Evolutionary conservation across 2,329 filamentous ascomycete species (phyloP).

Genomic region (Blumeria hordei): DNA sequence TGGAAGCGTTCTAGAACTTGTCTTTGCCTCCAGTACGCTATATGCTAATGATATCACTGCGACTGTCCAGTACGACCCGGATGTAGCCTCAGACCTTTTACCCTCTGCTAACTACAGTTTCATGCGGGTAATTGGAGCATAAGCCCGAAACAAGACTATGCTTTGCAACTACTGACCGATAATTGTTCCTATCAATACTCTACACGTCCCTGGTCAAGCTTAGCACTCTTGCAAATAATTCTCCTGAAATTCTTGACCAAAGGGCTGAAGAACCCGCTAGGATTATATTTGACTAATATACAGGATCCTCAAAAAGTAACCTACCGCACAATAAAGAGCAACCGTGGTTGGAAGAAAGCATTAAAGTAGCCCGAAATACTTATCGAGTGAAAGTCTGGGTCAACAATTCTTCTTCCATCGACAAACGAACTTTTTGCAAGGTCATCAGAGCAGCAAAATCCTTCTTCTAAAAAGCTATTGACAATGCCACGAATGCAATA

Average conservation of each 20-base stretch:
- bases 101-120: no score
- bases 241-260: not conserved
- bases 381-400: not conserved
- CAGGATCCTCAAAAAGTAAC: not conserved
- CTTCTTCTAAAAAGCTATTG: not conserved
- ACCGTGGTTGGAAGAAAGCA: not conserved
- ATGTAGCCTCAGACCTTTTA: no score
- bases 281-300: not conserved
- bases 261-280: not conserved
- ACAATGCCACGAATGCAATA: not conserved
- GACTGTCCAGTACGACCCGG: no score
- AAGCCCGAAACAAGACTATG: no score
- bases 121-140: no score
- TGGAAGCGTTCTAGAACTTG: no score
- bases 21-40: no score
- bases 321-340: not conserved
- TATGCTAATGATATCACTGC: no score
- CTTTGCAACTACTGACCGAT: no score
- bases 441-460: not conserved
- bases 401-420: not conserved
- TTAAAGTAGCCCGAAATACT: not conserved
- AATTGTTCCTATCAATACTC: no score
- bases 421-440: not conserved
- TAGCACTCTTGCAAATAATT: not conserved
- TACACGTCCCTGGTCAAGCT: not conserved